A percentile compares a stretch with the other conserved stretches of the same genome.
phyloP scores from a whole-genome alignment of 2,329 filamentous ascomycete species.

The Aspergillus tubingensis region DNA sequence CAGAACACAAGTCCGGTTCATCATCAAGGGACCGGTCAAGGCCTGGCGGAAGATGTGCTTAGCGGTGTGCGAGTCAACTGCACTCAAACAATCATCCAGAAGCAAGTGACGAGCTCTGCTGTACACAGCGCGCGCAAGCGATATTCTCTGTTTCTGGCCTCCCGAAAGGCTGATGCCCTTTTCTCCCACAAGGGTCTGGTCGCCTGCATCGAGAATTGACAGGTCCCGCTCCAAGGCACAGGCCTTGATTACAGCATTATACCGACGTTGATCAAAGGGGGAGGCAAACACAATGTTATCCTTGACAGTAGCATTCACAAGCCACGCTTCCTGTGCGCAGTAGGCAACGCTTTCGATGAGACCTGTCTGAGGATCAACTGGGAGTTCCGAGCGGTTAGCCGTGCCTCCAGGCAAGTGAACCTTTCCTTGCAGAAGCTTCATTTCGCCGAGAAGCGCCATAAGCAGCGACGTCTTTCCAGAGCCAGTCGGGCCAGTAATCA shows the following conservation, averaged over 20 bases:
- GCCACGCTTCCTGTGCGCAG: slow-evolving; percentile 94
- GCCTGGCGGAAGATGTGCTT: slow-evolving; percentile 98
- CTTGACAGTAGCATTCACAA: slow-evolving; percentile 92
- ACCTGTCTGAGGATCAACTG: slow-evolving; percentile 76
- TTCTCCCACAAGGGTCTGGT: slow-evolving; percentile 91
- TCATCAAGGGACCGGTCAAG: slow-evolving; percentile 86
- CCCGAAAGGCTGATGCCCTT: slow-evolving; percentile 97
- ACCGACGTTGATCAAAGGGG: slow-evolving; percentile 76
- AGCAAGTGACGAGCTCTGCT: slow-evolving; percentile 88
- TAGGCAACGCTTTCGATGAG: slow-evolving; percentile 92
- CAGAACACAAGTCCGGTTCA: slow-evolving; percentile 83
- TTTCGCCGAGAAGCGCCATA: slow-evolving; percentile 95
- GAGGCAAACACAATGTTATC: slow-evolving; percentile 94
- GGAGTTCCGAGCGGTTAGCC: slow-evolving; percentile 77
- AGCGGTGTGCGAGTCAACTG: slow-evolving; percentile 94
- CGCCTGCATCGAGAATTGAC: slow-evolving; percentile 86
- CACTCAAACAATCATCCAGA: slow-evolving; percentile 92
- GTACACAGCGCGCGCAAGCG: slow-evolving; percentile 94
- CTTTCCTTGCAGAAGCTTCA: slow-evolving; percentile 78
- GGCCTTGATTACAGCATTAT: slow-evolving; percentile 83
- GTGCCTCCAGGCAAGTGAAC: slow-evolving; percentile 84
- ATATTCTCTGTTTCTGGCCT: slow-evolving; percentile 96
- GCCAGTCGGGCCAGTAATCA: slow-evolving; percentile 89
- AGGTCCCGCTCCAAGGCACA: slow-evolving; percentile 91
- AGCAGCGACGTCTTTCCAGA: slow-evolving; percentile 94